Evolutionary conservation across 345 rosid species (phyloP), one percentile per base, ranked within the genome.

Genomic region (Carallia pectinifolia): DNA sequence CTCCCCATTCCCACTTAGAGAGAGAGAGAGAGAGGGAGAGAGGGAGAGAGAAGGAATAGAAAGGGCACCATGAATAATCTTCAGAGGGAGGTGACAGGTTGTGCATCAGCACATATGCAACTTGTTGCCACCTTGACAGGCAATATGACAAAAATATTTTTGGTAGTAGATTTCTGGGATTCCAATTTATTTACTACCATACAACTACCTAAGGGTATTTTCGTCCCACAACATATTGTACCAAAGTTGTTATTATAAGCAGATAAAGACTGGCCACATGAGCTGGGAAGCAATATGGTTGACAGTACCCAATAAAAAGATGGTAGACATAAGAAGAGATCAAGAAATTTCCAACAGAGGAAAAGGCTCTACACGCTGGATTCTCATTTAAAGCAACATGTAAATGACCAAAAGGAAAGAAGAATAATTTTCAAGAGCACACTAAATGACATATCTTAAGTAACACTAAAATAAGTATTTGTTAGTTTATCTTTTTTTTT

Each of bases 271-370:
- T 82, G n/a, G 82, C 60, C 72, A 70, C 18, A 81, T 82, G 87
- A 84, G 92, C 87, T 85, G 90, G 88, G 81, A 61, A 39, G 83
- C 89, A 85, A 73, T 61, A 64, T 58, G 58, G 78, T 54, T 70
- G 48, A 80, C 81, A 77, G 81, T 71, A 85, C 74, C 77, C 61
- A 36, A 72, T 68, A 74, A 81, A 73, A 59, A 64, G 16, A 39
- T 17, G 56, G 58, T n/a, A 34, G 76, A 9, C 30, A 19, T 56
- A 56, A 56, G 66, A 60, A 71, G 47, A 70, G 58, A 60, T 66
- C 66, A 44, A 69, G 60, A 71, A 37, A 70, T 67, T 79, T 69
- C 47, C 53, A 72, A 55, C 39, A 61, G 33, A 34, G 65, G 62
- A 50, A 61, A 65, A 64, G 29, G 61, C 31, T 71, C 60, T 74